Evolutionary conservation across 495 filamentous ascomycete genomes (phyloP), one percentile per base, ranked within the genome.

Genomic region (Penicillium steckii): DNA sequence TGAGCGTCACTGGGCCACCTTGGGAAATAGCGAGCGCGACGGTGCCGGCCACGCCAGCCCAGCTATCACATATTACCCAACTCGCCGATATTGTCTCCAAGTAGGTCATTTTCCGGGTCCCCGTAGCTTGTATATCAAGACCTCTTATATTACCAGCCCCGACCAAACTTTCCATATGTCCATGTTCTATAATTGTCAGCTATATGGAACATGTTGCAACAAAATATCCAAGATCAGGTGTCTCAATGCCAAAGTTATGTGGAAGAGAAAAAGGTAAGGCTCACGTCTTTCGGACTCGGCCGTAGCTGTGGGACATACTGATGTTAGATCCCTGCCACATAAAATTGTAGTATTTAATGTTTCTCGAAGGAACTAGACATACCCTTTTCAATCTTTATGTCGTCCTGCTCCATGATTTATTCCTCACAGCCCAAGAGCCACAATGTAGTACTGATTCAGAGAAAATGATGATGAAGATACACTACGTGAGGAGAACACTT

Each of bases 1-100:
- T 13, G 3, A 70, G 23, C 13, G 64, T 63, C 0, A 56, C 56
- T 12, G 58, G 45, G 4, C 67, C 67, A 25, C 67, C 67, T 32
- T 57, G 56, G 1, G 48, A 40, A 12, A 70, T 60, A 1, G 51
- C 61, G 8, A 68, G 50, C 2, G 51, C 49, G 8, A 70, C 13
- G 1, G 58, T 68, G 1, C 56, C 55, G 10, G 58, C 65, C 10
- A 70, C 35, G 0, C 51, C 61, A 8, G 53, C 46, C 65, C 65
- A 68, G 47, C 53, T 61, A 40, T 65, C 46, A 24, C 57, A 58
- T 13, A 70, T 63, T 19, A 50, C 41, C 33, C 33, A 37, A n/a
- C 33, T 37, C 3, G 52, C 52, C 15, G 47, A 55, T n/a, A 59
- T 59, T 13, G 45, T 59, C 24, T 59, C 37, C 27, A 58, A 33